phyloP scores from a whole-genome alignment of 2,329 filamentous ascomycete genomes.

The Colletotrichum sp. region DNA sequence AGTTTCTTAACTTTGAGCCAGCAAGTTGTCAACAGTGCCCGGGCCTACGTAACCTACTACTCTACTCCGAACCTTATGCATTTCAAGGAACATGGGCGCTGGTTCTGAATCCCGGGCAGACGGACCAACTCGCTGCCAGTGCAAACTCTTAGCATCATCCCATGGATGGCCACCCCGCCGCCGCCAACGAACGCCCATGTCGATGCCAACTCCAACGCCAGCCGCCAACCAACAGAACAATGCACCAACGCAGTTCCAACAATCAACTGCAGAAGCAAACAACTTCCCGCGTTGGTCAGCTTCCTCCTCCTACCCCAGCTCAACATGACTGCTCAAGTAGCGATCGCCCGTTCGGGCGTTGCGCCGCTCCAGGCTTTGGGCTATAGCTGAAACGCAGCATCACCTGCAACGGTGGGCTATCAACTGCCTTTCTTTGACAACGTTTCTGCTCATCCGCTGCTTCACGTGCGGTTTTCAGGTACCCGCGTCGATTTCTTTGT shows the following conservation, averaged over 20 bases:
- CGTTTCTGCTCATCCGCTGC: background rate
- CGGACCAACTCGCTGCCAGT: background rate
- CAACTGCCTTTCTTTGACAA: constrained; percentile 4
- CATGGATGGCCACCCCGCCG: background rate
- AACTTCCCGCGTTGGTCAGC: background rate
- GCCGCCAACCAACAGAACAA: background rate
- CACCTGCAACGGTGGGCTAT: constrained; percentile 4
- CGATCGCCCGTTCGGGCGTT: constrained; percentile 1
- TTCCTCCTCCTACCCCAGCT: background rate
- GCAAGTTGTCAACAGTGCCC: background rate
- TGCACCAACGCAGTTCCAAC: background rate
- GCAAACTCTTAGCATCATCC: background rate
- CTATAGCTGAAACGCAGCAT: constrained; percentile 3
- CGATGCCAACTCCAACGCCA: background rate
- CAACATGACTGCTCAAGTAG: background rate
- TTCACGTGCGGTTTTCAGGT: background rate
- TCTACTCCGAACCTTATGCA: background rate
- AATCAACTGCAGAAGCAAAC: background rate
- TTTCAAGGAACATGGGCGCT: background rate
- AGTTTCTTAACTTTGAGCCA: background rate
- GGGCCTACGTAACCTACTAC: background rate
- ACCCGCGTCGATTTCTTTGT: background rate
- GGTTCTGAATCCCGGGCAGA: background rate
- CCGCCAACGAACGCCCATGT: background rate
- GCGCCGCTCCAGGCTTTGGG: background rate